Conservation (phyloP, 257 asterid species). For the Rubia yunnanensis region DNA sequence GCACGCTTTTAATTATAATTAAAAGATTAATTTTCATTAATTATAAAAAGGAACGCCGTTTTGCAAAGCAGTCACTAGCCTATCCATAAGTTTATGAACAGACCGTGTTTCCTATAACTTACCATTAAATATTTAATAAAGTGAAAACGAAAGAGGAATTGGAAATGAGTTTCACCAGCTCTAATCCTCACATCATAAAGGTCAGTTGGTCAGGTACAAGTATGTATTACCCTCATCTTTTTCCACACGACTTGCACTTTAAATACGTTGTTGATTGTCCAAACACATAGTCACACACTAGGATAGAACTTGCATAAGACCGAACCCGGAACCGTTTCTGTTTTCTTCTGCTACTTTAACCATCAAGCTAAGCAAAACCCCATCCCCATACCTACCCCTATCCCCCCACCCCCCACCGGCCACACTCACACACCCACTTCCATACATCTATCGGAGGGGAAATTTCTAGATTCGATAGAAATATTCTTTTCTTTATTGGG, state of each 20-base stretch:
- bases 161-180: too few relatives aligned
- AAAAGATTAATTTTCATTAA: too few relatives aligned
- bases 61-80: too few relatives aligned
- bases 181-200: not conserved
- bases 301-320: not conserved
- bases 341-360: constrained; percentile 10
- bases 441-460: not conserved
- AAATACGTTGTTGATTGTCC: constrained; percentile 5
- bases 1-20: too few relatives aligned
- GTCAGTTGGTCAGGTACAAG: constrained; percentile 4
- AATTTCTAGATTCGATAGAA: not conserved
- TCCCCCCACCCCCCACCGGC: not conserved
- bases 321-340: not conserved
- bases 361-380: constrained; percentile 15
- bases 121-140: too few relatives aligned
- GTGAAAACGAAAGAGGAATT: too few relatives aligned
- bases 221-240: constrained; percentile 5
- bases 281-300: not conserved
- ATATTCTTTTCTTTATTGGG: not conserved
- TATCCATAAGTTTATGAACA: too few relatives aligned
- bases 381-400: not conserved
- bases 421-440: not conserved
- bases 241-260: constrained; percentile 6
- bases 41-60: too few relatives aligned
- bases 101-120: too few relatives aligned